Conservation (phyloP, 1,139 yeast species). For the Candida tropicalis region DNA sequence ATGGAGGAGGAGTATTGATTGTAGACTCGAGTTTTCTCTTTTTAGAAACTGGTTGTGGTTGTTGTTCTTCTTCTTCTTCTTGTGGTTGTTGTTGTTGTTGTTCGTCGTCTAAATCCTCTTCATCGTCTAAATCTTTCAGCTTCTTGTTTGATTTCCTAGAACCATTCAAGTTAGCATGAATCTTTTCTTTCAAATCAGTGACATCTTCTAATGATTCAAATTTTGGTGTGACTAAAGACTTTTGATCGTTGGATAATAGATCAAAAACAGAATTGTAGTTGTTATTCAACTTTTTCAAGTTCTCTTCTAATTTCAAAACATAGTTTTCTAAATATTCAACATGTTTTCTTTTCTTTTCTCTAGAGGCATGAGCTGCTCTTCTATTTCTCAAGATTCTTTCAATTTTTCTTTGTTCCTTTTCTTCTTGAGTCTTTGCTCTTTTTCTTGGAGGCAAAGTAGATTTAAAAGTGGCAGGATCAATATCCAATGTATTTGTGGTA, state of each 20-base stretch:
- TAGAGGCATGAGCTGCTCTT: conserved; percentile 95
- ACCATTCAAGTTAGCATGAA: conserved; percentile 32
- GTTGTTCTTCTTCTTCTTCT: conserved; percentile 15
- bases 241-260: conserved; percentile 20
- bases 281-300: conserved; percentile 27
- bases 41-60: conserved; percentile 8
- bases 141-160: conserved; percentile 14
- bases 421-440: conserved; percentile 95
- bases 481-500: conserved; percentile 5
- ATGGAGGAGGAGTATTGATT: conserved; percentile 8
- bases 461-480: conserved; percentile 26
- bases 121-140: conserved; percentile 7
- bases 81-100: conserved; percentile 17
- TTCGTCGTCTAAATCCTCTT: conserved; percentile 5
- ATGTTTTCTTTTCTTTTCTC: conserved; percentile 94
- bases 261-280: conserved; percentile 25
- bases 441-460: conserved; percentile 85
- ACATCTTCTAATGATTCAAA: conserved; percentile 27
- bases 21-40: conserved; percentile 14
- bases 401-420: conserved; percentile 92
- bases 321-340: conserved; percentile 81
- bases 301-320: conserved; percentile 51
- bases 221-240: conserved; percentile 11
- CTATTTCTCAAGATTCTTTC: conserved; percentile 92
- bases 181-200: conserved; percentile 34